Evolutionary conservation across 768 basidiomycete genomes (phyloP).

Genomic region (Psilocybe subaeruginosa): DNA sequence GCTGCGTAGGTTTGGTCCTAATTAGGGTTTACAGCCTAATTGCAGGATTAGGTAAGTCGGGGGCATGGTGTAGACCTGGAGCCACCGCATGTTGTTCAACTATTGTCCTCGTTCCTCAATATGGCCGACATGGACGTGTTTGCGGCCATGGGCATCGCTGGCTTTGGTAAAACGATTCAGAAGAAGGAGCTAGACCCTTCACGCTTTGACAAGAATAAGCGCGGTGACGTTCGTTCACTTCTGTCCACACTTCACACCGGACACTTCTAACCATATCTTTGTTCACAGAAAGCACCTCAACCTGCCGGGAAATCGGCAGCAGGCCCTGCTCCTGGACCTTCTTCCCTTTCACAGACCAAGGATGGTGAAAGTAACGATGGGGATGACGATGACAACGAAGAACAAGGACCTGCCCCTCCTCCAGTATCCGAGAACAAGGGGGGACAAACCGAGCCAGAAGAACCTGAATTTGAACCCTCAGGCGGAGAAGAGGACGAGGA

Average conservation of each 20-base stretch:
- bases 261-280: conserved; percentile 7
- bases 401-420: conserved; percentile 28
- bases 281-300: neutral
- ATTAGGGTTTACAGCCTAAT: neutral
- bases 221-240: conserved; percentile 40
- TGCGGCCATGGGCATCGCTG: conserved; percentile 81
- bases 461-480: conserved; percentile 64
- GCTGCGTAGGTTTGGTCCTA: neutral
- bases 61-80: neutral
- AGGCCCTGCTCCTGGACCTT: conserved; percentile 23
- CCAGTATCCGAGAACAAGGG: conserved; percentile 20
- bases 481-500: conserved; percentile 55
- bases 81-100: no score
- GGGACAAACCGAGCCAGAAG: conserved; percentile 30
- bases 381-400: conserved; percentile 27
- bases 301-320: conserved; percentile 10
- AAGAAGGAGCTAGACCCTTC: conserved; percentile 72
- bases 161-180: conserved; percentile 77
- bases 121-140: conserved; percentile 69
- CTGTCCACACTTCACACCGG: conserved; percentile 8
- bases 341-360: conserved; percentile 5
- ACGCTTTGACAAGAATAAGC: conserved; percentile 79
- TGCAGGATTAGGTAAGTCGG: neutral
- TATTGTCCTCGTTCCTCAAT: neutral
- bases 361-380: conserved; percentile 9